A percentile compares a stretch with the other conserved stretches of the same genome.
phyloP scores from a whole-genome alignment of 148 eudicot genomes.

The Heliamphora exappendiculata region DNA sequence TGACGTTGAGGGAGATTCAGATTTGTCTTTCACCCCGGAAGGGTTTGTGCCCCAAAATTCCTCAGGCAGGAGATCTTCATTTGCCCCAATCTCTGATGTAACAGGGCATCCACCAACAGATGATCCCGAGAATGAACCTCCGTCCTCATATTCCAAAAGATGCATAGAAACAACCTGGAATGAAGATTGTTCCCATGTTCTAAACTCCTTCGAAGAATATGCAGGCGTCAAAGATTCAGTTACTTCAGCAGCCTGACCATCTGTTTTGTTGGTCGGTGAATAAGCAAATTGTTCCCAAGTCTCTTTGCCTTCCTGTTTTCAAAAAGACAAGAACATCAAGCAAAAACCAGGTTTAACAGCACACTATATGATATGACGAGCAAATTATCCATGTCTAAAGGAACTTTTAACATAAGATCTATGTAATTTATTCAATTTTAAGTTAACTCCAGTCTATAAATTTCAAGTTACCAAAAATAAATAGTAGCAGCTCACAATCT shows the following conservation, averaged over 20 bases:
- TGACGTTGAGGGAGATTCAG: slow-evolving; percentile 12
- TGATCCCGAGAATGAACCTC: neutral
- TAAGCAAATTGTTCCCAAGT: neutral
- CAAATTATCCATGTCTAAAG: no score
- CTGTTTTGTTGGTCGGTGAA: neutral
- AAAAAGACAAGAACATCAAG: neutral
- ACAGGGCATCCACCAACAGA: neutral
- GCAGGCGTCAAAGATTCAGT: neutral
- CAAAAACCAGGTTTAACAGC: neutral
- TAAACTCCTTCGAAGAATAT: neutral
- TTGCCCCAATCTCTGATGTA: neutral
- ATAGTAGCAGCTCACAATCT: no score
- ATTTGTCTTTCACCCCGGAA: neutral
- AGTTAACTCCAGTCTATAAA: no score
- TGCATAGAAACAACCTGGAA: neutral
- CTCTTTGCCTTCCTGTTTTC: slow-evolving; percentile 14
- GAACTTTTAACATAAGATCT: no score
- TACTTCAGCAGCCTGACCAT: neutral
- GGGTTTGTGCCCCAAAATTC: slow-evolving; percentile 8
- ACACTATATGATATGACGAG: neutral
- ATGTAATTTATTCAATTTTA: no score
- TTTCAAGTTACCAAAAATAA: no score
- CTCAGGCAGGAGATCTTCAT: neutral
- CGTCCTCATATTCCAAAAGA: neutral
- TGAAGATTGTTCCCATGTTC: neutral